These are phyloP conservation scores for Margaritispora aquatica DNA, from an alignment of 495 filamentous ascomycete species.

Conservation along the genomic window DNA sequence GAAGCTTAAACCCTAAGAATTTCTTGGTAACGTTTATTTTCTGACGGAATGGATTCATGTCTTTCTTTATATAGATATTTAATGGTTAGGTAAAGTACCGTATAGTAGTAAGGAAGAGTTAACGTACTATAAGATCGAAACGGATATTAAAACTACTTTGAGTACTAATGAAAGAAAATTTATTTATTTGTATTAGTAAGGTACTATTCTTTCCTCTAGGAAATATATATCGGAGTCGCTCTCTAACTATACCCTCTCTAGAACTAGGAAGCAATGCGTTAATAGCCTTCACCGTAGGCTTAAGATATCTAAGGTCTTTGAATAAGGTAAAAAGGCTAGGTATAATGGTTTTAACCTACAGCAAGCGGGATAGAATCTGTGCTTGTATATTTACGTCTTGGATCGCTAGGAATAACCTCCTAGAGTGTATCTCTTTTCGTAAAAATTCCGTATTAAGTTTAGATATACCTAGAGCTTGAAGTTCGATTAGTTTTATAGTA, in stretches of 20 bases:
- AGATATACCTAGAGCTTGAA: not conserved
- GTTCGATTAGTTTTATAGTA: not conserved
- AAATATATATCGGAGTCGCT: not conserved
- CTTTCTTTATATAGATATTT: not conserved
- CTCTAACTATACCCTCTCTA: not conserved
- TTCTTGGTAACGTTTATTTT: not conserved
- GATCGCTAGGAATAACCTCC: not conserved
- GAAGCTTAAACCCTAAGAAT: not conserved
- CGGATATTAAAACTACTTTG: not conserved
- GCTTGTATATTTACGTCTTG: not conserved
- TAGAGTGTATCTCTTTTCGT: not conserved
- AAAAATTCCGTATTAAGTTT: not conserved
- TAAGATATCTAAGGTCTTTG: not conserved
- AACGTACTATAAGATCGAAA: not conserved
- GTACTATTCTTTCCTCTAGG: not conserved
- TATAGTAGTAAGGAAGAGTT: not conserved
- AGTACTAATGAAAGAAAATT: not conserved
- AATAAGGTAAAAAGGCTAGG: not conserved
- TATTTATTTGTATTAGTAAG: not conserved
- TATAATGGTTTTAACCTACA: not conserved
- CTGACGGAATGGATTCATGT: not conserved
- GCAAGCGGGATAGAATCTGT: not conserved
- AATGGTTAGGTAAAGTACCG: not conserved
- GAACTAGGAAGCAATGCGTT: not conserved
- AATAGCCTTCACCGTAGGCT: not conserved